Percentiles rank a stretch among this genome's conserved stretches.
phyloP scores from a whole-genome alignment of 352 stramenopile species.

The Globisporangium paroecandrum region DNA sequence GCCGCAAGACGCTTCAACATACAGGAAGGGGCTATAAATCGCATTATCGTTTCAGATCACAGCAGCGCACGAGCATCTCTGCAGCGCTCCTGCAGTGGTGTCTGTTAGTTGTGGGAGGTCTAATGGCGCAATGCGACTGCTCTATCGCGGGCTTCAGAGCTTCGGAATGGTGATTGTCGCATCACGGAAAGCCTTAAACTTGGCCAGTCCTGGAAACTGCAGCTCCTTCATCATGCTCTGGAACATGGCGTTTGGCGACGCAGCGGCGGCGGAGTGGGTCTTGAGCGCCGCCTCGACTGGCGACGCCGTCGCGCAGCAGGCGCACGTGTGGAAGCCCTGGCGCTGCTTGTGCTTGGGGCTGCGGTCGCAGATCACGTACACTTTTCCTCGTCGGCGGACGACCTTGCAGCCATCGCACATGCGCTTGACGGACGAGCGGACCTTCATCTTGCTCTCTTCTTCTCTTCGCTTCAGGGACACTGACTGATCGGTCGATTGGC shows the following conservation, averaged over 20 bases:
- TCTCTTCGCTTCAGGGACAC: not conserved
- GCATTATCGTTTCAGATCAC: slow-evolving; percentile 11
- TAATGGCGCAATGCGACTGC: slow-evolving; percentile 10
- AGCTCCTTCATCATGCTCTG: slow-evolving; percentile 91
- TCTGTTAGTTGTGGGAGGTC: not conserved
- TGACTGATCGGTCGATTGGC: slow-evolving; percentile 7
- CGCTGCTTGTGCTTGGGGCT: slow-evolving; percentile 93
- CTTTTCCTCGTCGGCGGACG: slow-evolving; percentile 78
- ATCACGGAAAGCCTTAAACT: slow-evolving; percentile 79
- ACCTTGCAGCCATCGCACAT: slow-evolving; percentile 92
- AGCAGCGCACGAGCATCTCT: not conserved
- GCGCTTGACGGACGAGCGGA: slow-evolving; percentile 87
- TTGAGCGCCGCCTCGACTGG: slow-evolving; percentile 20
- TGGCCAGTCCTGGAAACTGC: slow-evolving; percentile 85
- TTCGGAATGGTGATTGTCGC: slow-evolving; percentile 69
- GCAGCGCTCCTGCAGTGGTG: not conserved
- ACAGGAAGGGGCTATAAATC: slow-evolving; percentile 3
- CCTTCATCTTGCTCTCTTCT: slow-evolving; percentile 76
- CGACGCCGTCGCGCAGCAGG: slow-evolving; percentile 29
- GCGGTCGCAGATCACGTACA: slow-evolving; percentile 90
- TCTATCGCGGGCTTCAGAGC: slow-evolving; percentile 24
- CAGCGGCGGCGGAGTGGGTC: slow-evolving; percentile 20
- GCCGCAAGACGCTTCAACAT: not conserved
- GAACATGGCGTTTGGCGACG: slow-evolving; percentile 92
- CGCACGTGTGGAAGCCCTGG: slow-evolving; percentile 87